Evolutionary conservation across 2,329 filamentous ascomycete genomes (phyloP).

Genomic region (Fusarium sp.): DNA sequence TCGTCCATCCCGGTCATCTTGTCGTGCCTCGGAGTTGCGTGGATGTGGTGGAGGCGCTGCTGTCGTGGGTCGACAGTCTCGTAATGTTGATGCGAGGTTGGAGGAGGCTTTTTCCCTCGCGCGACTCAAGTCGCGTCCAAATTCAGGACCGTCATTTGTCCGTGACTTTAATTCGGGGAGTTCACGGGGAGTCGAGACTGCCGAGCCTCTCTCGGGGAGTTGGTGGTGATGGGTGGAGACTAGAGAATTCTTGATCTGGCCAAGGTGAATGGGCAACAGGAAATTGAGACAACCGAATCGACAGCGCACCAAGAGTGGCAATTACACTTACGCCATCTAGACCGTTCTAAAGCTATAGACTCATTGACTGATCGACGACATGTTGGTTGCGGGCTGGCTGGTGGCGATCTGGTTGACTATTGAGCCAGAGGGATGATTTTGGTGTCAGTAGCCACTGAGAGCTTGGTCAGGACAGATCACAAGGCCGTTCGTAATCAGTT

Average conservation of each 20-base stretch:
- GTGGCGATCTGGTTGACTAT: not conserved
- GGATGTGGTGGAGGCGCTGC: not conserved
- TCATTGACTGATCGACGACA: not conserved
- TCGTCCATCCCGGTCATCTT: not conserved
- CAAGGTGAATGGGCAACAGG: not conserved
- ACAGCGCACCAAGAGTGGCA: not conserved
- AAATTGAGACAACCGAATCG: not conserved
- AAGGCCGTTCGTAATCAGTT: not conserved
- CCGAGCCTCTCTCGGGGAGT: slow-evolving; percentile 16
- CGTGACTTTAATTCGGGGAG: slow-evolving; percentile 22
- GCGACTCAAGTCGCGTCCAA: not conserved
- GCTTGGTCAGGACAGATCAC: not conserved
- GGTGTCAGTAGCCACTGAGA: not conserved
- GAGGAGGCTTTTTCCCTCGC: not conserved
- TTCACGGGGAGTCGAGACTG: slow-evolving; percentile 13
- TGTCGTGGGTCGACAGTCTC: not conserved
- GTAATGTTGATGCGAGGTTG: slow-evolving; percentile 12
- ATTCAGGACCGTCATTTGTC: slow-evolving; percentile 12
- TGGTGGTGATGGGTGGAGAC: slow-evolving; percentile 4
- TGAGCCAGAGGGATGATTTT: not conserved
- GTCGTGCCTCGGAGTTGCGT: not conserved
- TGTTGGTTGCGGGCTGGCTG: not conserved
- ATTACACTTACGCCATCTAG: not conserved
- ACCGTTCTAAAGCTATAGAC: not conserved
- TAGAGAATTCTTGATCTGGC: not conserved